Conservation (phyloP, 1,284 basidiomycete species). For the Sutorius eximius region DNA sequence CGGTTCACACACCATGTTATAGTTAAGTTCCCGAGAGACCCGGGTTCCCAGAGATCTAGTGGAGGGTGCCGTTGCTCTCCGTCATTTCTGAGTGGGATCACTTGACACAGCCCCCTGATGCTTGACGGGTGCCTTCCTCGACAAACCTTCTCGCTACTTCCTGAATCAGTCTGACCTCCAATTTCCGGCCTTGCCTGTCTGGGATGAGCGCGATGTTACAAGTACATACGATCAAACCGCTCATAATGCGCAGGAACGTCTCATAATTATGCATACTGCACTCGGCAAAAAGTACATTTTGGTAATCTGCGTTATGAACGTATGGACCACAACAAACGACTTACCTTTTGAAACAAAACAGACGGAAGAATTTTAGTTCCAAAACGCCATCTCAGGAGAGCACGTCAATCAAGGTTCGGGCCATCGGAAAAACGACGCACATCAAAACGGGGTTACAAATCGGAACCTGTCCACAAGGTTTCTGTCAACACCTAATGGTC, state of each 20-base stretch:
- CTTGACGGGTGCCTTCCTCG: conserved; percentile 16
- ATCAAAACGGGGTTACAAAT: conserved; percentile 14
- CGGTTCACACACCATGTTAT: conserved; percentile 1
- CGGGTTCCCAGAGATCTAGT: conserved; percentile 14
- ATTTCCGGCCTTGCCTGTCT: conserved; percentile 1
- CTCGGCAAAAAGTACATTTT: not conserved
- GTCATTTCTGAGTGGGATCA: not conserved
- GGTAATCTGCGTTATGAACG: not conserved
- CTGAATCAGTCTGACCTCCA: conserved; percentile 26
- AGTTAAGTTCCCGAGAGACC: not conserved
- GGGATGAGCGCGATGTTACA: not conserved
- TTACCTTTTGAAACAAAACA: conserved; percentile 5
- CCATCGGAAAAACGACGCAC: not conserved
- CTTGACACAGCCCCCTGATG: conserved; percentile 19
- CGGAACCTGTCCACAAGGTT: conserved; percentile 12
- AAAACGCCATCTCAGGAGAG: not conserved
- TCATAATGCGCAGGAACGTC: not conserved
- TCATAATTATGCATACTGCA: not conserved
- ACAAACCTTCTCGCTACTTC: conserved; percentile 20
- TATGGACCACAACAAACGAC: not conserved
- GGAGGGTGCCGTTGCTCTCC: not conserved
- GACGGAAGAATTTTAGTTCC: conserved; percentile 3
- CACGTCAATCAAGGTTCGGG: conserved; percentile 23
- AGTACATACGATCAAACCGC: not conserved
- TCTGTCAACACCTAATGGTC: conserved; percentile 20